Evolutionary conservation across 2,329 filamentous ascomycete genomes (phyloP), one percentile per base, ranked within the genome.

Genomic region (Alternaria incomplexa): DNA sequence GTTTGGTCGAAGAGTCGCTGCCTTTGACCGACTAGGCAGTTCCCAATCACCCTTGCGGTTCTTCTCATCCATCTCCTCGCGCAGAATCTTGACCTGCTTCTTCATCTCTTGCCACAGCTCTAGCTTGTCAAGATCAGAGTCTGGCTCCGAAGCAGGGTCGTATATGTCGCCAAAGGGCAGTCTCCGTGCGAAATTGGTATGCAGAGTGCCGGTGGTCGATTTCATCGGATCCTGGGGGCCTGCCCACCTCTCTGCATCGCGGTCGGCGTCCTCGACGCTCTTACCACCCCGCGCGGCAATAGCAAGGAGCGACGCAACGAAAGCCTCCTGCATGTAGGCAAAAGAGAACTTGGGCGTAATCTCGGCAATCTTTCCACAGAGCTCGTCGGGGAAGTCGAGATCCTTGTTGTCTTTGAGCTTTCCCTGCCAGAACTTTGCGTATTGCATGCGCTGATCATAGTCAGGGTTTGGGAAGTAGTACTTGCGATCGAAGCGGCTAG

Each of bases 401-500:
- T 74, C 64, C 28, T 76, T 69, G 57, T 79, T 79, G 36, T 76
- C 74, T 53, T 73, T 70, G 43, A 83, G 70, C 66, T 83, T 83
- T 13, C 62, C 47, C 56, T 82, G 79, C 83, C 83, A 84, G 67
- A 79, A 84, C 55, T 82, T 66, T 46, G 77, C 80, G 61, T 85
- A 85, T 53, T 77, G 72, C 8, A 80, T 70, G 5, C 83, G 70
- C 66, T 83, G 77, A 11, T 73, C 71, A 23, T 70, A 73, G 55
- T 75, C 62, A 7, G 83, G 83, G 56, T 82, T 72, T 1, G 78
- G 71, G 66, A 83, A 85, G 59, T 79, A 78, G 71, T 83, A 84
- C 62, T 84, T 84, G 26, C 83, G 71, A 58, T 85, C 83, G 63
- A 85, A 85, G 6, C 83, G 75, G 23, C 73, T 79, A 3, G 83